Evolutionary conservation across 495 filamentous ascomycete genomes (phyloP), one percentile per base, ranked within the genome.

Genomic region (Trichoderma erinaceum): DNA sequence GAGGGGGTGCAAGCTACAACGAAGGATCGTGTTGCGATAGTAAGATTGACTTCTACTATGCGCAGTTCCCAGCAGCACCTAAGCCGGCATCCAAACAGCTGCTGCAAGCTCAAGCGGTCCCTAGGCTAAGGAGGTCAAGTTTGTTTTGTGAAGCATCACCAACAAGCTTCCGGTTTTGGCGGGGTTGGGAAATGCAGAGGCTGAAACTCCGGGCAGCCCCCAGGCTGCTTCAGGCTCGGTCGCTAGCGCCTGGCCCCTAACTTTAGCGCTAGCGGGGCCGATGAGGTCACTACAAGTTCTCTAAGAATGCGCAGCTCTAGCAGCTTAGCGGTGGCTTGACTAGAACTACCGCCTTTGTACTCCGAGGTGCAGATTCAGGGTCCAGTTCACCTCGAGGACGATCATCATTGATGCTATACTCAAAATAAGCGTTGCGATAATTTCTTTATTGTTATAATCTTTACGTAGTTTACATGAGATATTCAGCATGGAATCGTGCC

Each of bases 71-170:
- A 10, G 56, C n/a, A 16, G 23, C 27, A 25, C 56, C 11, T 3
- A 16, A 32, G 12, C 16, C 12, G 27, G 56, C 23, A 25, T 25
- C 11, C 12, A 29, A 29, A n/a, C 23, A 61, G 23, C 56, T 29
- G 56, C 56, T 61, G 56, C 23, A n/a, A 61, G 56, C 56, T 52
- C 25, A 32, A 32, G n/a, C 12, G 23, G 10, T 23, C 1, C 29
- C 27, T 23, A 32, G 25, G 56, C 23, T 27, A 25, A 61, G 56
- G 27, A 61, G 56, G n/a, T 7, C 56, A 15, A 61, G 56, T 61
- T 61, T 61, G 56, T 13, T 52, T 52, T n/a, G 56, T 61, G 56
- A 61, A 61, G 56, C 56, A 61, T 61, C 56, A 61, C 56, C 56
- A 61, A 25, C 5, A 52, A 61, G 56, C 56, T 61, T 61, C 56